Conservation (phyloP, 2,329 filamentous ascomycete species). For the Samsoniella hepiali region DNA sequence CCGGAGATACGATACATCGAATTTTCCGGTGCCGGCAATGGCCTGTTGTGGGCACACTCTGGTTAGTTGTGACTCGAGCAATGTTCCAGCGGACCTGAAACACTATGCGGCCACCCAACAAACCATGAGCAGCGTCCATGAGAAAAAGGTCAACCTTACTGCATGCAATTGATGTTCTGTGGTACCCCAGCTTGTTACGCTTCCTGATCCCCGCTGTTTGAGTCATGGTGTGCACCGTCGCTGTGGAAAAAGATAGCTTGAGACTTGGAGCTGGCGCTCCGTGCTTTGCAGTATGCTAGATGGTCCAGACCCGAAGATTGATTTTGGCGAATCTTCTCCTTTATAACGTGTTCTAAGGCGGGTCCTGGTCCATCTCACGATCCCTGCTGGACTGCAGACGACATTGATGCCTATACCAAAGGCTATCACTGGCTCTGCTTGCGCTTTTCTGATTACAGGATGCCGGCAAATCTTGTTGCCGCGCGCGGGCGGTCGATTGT, state of each 20-base stretch:
- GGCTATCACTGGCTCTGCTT: neutral
- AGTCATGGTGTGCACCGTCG: slow-evolving; percentile 7
- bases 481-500: neutral
- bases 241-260: slow-evolving; percentile 11
- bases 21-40: no score
- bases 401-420: neutral
- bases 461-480: neutral
- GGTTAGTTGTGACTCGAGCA: neutral
- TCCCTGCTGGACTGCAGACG: neutral
- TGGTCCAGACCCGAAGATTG: neutral
- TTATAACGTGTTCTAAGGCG: neutral
- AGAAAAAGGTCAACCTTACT: slow-evolving; percentile 58
- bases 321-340: neutral
- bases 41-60: slow-evolving; percentile 59
- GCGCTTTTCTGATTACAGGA: neutral
- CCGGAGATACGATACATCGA: slow-evolving; percentile 71
- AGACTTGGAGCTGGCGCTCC: neutral
- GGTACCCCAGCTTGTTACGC: slow-evolving; percentile 86
- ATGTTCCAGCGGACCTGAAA: no score
- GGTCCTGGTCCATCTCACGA: slow-evolving; percentile 1
- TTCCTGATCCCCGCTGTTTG: slow-evolving; percentile 41
- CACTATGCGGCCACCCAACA: no score
- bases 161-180: slow-evolving; percentile 88
- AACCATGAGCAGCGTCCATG: neutral
- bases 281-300: neutral